Evolutionary conservation across 2,329 filamentous ascomycete genomes (phyloP), one percentile per base, ranked within the genome.

Genomic region (Plectosphaerella cucumerina): DNA sequence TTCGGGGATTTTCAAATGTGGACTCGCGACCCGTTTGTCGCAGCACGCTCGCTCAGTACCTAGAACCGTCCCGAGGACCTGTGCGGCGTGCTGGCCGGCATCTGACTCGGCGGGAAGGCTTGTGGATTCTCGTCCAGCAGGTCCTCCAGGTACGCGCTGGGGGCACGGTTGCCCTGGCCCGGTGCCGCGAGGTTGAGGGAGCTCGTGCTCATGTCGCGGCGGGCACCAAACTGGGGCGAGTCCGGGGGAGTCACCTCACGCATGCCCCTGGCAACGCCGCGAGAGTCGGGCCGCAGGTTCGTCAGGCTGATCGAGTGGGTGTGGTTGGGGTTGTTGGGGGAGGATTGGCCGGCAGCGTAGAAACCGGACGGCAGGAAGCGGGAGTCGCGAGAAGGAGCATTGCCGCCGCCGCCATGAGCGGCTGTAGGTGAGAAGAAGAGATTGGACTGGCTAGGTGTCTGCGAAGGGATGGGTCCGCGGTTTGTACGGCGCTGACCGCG

Each of bases 401-500:
- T 70, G 47, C 77, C 75, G 51, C 76, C 75, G 23, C 18, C 47
- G 51, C 78, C 78, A 8, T 81, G 75, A 41, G 82, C 83, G 2
- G 92, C 92, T 0, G 94, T 97, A 1, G 94, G 94, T 8, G 91
- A 96, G 75, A 96, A 99, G 80, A 99, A 99, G 15, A 97, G 77
- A 55, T 87, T 89, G 35, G 83, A 83, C 59, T 79, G 75, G 62
- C 81, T 87, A 11, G 77, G 82, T 22, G 79, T 82, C 47, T 72
- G 72, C 10, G 80, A 81, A 2, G 77, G 77, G 26, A 72, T 69
- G 3, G 78, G 75, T 1, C 74, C 78, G 45, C 80, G 77, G 51
- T 69, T 73, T 14, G 77, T 77, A 46, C 78, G 74, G 50, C 80
- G 74, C 23, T 71, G 69, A 35, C 73, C 74, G 22, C 81, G 81